phyloP scores from a whole-genome alignment of 345 rosid species.

The Populus davidiana region DNA sequence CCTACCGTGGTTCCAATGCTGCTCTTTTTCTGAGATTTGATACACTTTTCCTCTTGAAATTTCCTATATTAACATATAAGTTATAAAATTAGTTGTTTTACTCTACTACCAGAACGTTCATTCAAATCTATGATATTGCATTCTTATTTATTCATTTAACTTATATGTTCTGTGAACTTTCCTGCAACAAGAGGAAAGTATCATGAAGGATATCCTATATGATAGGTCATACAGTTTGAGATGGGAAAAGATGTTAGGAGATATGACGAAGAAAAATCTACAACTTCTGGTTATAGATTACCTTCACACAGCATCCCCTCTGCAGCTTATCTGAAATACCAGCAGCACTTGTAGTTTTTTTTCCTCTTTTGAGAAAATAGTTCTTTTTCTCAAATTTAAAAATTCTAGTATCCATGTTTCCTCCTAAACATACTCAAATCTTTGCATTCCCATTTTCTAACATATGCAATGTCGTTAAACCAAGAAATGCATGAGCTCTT shows the following conservation, averaged over 20 bases:
- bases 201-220: not conserved
- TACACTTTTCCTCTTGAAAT: too few species aligned
- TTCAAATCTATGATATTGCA: not conserved
- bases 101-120: not conserved
- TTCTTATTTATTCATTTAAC: not conserved
- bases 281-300: not conserved
- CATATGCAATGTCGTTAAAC: not conserved
- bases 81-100: not conserved
- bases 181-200: not conserved
- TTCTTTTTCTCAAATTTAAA: not conserved
- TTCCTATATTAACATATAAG: too few species aligned
- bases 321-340: not conserved
- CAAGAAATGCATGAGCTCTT: not conserved
- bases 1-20: conserved; percentile 32
- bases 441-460: not conserved
- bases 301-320: not conserved
- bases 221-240: not conserved
- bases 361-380: not conserved
- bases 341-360: not conserved
- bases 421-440: not conserved
- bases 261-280: not conserved
- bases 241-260: not conserved
- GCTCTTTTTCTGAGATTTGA: conserved; percentile 18
- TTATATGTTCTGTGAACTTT: not conserved
- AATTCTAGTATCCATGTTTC: not conserved